Evolutionary conservation across 306 rosid genomes (phyloP).

Genomic region (Prunus kanzakura): DNA sequence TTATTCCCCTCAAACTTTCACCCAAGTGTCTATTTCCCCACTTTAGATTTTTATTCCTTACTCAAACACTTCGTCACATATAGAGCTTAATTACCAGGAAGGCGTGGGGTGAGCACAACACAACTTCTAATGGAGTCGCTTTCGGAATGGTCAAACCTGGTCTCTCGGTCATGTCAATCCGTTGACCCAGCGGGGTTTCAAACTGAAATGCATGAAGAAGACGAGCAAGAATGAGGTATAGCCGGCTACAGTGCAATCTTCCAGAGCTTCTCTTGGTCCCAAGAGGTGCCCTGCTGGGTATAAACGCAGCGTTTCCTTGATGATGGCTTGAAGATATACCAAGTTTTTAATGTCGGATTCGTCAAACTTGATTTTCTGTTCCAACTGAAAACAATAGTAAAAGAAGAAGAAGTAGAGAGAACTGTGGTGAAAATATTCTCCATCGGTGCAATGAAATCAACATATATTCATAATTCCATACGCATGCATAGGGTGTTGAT

Average conservation of each 20-base stretch:
- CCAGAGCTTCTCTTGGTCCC: conserved; percentile 38
- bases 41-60: too few species aligned
- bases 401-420: too few species aligned
- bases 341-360: conserved; percentile 24
- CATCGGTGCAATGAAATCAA: too few species aligned
- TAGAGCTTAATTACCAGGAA: conserved; percentile 28
- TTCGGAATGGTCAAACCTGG: conserved; percentile 47
- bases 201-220: conserved; percentile 50
- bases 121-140: conserved; percentile 43
- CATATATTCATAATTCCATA: too few species aligned
- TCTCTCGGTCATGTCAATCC: conserved; percentile 48
- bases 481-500: too few species aligned
- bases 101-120: conserved; percentile 53
- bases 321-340: conserved; percentile 35
- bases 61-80: background rate
- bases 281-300: conserved; percentile 34
- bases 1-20: too few species aligned
- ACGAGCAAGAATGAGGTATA: conserved; percentile 41
- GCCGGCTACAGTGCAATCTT: conserved; percentile 37
- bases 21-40: too few species aligned
- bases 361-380: conserved; percentile 28
- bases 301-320: conserved; percentile 52
- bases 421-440: too few species aligned
- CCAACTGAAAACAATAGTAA: conserved; percentile 25
- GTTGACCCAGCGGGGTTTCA: conserved; percentile 25